Percentiles rank a stretch among this genome's conserved stretches.
These are phyloP conservation scores for Fusarium sp. DNA, from an alignment of 2,329 filamentous ascomycete genomes.

Conservation along the genomic window DNA sequence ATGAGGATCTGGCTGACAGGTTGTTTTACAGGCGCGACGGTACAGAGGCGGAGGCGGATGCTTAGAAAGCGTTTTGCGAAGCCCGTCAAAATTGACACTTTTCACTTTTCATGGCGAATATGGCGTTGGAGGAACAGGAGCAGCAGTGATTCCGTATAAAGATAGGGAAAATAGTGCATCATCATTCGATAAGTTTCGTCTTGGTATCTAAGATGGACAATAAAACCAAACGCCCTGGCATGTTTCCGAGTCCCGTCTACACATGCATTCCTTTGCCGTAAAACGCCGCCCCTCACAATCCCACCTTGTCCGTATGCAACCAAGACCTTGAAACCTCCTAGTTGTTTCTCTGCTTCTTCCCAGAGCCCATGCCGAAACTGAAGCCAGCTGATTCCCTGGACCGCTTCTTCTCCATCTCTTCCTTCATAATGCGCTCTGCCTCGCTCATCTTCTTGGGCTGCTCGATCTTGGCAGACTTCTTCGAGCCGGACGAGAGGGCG, in stretches of 20 bases:
- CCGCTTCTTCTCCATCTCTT: constrained; percentile 79
- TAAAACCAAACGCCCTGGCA: constrained; percentile 33
- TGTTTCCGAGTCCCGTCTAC: constrained; percentile 4
- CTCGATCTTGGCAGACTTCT: constrained; percentile 68
- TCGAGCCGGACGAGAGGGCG: constrained; percentile 67
- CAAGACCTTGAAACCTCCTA: constrained; percentile 12
- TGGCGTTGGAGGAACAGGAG: constrained; percentile 44
- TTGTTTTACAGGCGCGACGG: constrained; percentile 61
- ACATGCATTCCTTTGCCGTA: not conserved
- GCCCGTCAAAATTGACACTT: constrained; percentile 12
- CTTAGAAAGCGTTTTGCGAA: constrained; percentile 43
- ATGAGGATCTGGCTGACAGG: constrained; percentile 10
- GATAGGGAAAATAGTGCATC: constrained; percentile 10
- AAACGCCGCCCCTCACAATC: not conserved
- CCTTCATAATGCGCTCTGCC: constrained; percentile 88
- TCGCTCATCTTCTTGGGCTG: constrained; percentile 88
- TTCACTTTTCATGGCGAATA: constrained; percentile 43
- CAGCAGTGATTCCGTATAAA: constrained; percentile 21
- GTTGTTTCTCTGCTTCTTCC: constrained; percentile 62
- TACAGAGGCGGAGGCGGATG: constrained; percentile 62
- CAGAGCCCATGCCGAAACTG: constrained; percentile 56
- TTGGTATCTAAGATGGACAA: constrained; percentile 45
- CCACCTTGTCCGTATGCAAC: not conserved
- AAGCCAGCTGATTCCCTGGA: constrained; percentile 60
- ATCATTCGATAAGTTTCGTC: constrained; percentile 30